Base-by-base conservation (phyloP, 2,329 filamentous ascomycete species). In the Mycosphaerelloides madeirae region DNA sequence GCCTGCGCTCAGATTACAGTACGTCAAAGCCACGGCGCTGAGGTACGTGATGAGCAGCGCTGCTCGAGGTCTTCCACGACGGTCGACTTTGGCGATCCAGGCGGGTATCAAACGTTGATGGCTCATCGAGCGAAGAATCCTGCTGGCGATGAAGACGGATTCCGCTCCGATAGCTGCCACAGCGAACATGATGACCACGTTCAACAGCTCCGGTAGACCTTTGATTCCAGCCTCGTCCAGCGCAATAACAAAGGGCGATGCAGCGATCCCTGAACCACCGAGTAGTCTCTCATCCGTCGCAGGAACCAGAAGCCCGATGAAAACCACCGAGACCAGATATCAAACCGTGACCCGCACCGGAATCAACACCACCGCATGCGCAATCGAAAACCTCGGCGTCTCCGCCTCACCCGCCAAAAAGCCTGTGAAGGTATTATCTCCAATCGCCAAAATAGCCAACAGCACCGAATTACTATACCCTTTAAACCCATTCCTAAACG, bases 31-130 rank as follows among this genome's bases (percentile, higher is more conserved):
- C 22, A 44, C 39, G 4, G 88, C 86, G 46, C 90, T 62, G 8
- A 64, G 55, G 1, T 83, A 81, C 3, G 87, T 77, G 41, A 87
- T 62, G 3, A 73, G 46, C 53, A 94, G 88, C 37, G 86, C 80
- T 33, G 80, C 74, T 3, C 95, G 73, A 1, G 89, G 89, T 6
- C 89, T 84, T 31, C 89, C 89, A 54, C 83, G 79, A 36, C 84
- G 81, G 68, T 95, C 89, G 53, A 95, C 81, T 65, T 94, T 94
- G 38, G 80, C 79, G 19, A 95, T 72, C 55, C 88, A 73, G 48
- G 71, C 75, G 12, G 89, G 89, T 0, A 87, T 89, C 61, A 93
- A 87, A 43, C 82, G 78, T 41, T 53, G 49, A 19, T 48, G 48
- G 11, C 44, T 35, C 41, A 48, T 44, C 11, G 77, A 75, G 33